Evolutionary conservation across 2,329 filamentous ascomycete genomes (phyloP), one percentile per base, ranked within the genome.

Genomic region (Pseudogymnoascus sp.): DNA sequence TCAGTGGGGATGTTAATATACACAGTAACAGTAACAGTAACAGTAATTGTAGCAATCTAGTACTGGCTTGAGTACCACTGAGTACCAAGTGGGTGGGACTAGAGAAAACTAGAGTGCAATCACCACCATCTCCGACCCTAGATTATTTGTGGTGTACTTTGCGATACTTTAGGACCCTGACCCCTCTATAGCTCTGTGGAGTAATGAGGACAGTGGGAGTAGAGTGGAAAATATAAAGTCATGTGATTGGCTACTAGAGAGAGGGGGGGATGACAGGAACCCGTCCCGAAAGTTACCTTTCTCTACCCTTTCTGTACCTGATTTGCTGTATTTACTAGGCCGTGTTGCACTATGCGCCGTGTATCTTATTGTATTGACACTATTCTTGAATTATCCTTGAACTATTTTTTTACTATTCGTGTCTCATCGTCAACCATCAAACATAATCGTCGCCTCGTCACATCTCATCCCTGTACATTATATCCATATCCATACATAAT

Each of bases 91-190:
- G 12, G 25, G 45, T 52, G 25, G 23, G 25, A 16, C 41, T 23
- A 9, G 21, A 21, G 41, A 12, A 14, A 14, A 14, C 43, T 28
- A 49, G 49, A 55, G 49, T 55, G 49, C 8, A 31, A 55, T 55
- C 49, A 55, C 49, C 25, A 55, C 49, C 49, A 55, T 55, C 16
- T 8, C 49, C 49, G 49, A 55, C 49, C n/a, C 25, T 33, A 33
- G 49, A 55, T 55, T 18, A 55, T 28, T 55, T 55, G 12, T 33
- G 25, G 45, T 33, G 49, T 55, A 55, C 49, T 55, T 33, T 33
- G 25, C 23, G 23, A 31, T 52, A 52, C 43, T 52, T 52, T 25
- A 8, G 6, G 4, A 28, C 7, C 43, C 43, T 49, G 23, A n/a
- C 43, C 23, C 41, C 43, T 49, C 12, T 14, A 45, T 14, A 25